These are phyloP conservation scores for Candida ficus DNA, from an alignment of 805 yeast genomes.

Conservation along the genomic window DNA sequence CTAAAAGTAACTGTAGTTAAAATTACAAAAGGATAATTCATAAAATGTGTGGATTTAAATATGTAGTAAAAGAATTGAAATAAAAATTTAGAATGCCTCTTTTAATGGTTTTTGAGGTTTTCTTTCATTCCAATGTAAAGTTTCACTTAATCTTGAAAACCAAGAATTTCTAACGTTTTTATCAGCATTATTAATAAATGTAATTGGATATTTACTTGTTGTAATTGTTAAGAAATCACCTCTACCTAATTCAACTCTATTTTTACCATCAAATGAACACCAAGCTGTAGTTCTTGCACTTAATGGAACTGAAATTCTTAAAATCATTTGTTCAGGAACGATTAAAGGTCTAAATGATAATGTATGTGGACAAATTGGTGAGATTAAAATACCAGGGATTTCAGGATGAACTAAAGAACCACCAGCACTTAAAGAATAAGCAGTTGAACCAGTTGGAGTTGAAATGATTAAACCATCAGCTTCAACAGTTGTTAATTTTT, in stretches of 20 bases:
- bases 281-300: conserved; percentile 29
- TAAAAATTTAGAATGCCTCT: conserved; percentile 3
- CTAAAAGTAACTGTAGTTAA: too few species aligned
- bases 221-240: conserved; percentile 32
- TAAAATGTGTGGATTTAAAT: too few species aligned
- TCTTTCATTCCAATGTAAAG: conserved; percentile 32
- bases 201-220: conserved; percentile 29
- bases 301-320: conserved; percentile 30
- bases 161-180: conserved; percentile 17
- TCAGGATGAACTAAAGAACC: conserved; percentile 52
- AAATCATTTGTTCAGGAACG: conserved; percentile 35
- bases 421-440: conserved; percentile 49
- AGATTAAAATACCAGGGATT: conserved; percentile 49
- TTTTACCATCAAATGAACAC: conserved; percentile 34
- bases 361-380: conserved; percentile 52
- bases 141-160: conserved; percentile 30
- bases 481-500: conserved; percentile 52
- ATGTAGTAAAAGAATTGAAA: too few species aligned
- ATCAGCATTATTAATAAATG: conserved; percentile 19
- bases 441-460: conserved; percentile 66
- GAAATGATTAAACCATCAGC: conserved; percentile 64
- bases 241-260: conserved; percentile 25
- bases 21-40: too few species aligned
- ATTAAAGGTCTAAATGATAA: conserved; percentile 48
- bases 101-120: conserved; percentile 26